Percentiles rank a stretch among this genome's conserved stretches.
Evolutionary conservation across 352 stramenopile species (phyloP).

Genomic region (Chrysophaeum taylorii): DNA sequence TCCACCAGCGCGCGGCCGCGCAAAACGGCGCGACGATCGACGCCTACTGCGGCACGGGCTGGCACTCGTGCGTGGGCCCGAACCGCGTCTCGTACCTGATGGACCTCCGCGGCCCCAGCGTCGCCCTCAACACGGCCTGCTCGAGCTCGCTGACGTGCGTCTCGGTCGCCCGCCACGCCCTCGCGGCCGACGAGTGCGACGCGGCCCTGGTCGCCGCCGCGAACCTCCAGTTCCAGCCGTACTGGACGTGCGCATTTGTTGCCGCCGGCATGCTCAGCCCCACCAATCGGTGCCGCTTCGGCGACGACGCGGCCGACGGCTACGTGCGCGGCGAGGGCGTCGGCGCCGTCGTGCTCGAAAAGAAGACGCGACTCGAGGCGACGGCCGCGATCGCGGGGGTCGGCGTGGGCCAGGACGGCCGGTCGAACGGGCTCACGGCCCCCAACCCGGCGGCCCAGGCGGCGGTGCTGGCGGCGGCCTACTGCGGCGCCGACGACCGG

Average conservation of each 20-base stretch:
- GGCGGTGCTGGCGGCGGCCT: not conserved
- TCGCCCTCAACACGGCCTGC: conserved; percentile 27
- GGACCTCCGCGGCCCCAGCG: conserved; percentile 18
- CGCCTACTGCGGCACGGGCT: conserved; percentile 10
- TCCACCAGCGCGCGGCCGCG: not conserved
- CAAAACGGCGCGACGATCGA: not conserved
- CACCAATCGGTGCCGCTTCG: conserved; percentile 2
- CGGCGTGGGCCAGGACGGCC: conserved; percentile 9
- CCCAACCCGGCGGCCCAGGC: not conserved
- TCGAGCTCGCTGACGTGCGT: conserved; percentile 20
- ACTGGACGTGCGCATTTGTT: not conserved
- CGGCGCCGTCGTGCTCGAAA: not conserved
- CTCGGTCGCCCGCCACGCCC: conserved; percentile 6
- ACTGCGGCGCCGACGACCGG: not conserved
- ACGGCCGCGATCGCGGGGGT: not conserved
- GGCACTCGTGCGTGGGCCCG: not conserved
- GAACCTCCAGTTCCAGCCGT: conserved; percentile 14
- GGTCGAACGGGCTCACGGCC: conserved; percentile 9
- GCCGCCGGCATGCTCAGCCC: conserved; percentile 12
- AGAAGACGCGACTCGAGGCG: not conserved
- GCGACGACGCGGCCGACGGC: conserved; percentile 12
- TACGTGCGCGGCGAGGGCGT: conserved; percentile 14
- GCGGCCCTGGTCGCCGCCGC: conserved; percentile 22
- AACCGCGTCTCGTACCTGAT: conserved; percentile 21
- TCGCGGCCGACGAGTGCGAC: conserved; percentile 16